phyloP scores from a whole-genome alignment of 768 basidiomycete species.

The Mycena indigotica region DNA sequence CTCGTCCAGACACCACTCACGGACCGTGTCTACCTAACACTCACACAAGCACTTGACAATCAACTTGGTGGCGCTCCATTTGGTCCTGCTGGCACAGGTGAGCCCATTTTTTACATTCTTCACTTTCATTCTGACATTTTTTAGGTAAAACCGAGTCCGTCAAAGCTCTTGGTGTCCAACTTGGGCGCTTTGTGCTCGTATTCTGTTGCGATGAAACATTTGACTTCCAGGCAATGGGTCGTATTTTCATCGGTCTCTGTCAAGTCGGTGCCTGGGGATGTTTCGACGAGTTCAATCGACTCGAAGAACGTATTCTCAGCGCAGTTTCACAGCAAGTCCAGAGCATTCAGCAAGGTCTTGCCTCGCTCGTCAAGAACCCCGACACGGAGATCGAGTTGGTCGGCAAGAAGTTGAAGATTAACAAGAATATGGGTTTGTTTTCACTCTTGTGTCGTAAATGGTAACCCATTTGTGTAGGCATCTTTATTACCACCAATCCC shows the following conservation, averaged over 20 bases:
- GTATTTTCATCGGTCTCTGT: conserved; percentile 97
- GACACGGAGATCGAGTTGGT: conserved; percentile 93
- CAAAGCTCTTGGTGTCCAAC: conserved; percentile 95
- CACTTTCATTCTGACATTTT: conserved; percentile 11
- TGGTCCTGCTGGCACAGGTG: conserved; percentile 96
- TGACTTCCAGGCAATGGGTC: conserved; percentile 99
- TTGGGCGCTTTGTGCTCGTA: conserved; percentile 99
- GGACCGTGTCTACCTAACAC: conserved; percentile 92
- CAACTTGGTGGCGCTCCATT: conserved; percentile 98
- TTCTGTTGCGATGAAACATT: conserved; percentile 99
- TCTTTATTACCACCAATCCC: conserved; percentile 99
- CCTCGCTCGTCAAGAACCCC: conserved; percentile 78
- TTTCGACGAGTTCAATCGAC: conserved; percentile 96
- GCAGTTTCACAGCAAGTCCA: conserved; percentile 99
- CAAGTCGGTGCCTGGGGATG: conserved; percentile 99
- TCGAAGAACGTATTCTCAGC: conserved; percentile 96
- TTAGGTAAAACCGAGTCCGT: conserved; percentile 98
- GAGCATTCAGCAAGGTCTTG: conserved; percentile 94
- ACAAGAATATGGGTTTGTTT: conserved; percentile 80
- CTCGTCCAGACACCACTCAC: conserved; percentile 98
- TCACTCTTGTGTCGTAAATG: neutral
- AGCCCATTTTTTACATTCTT: conserved; percentile 19
- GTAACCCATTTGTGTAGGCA: conserved; percentile 51
- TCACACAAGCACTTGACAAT: conserved; percentile 93
- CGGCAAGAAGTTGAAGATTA: conserved; percentile 90